Base-by-base conservation (phyloP, 495 filamentous ascomycete genomes). In the Aspergillus indologenus region DNA sequence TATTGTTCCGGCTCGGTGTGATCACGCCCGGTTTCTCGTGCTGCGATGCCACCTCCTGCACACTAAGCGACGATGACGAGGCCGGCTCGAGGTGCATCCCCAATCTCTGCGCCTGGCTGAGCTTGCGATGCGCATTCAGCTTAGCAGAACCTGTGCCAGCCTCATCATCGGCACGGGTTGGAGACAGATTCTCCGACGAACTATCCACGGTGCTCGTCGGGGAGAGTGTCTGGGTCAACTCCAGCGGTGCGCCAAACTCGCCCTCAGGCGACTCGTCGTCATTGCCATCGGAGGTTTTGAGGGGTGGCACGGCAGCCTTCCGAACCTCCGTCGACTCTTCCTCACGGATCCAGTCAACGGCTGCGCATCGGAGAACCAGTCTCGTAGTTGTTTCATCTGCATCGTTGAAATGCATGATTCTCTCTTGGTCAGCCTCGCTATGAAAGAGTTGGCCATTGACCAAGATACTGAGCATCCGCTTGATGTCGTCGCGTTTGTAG, bases 401-500 rank as follows among this genome's bases (percentile, higher is more conserved):
- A 0, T 94, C 92, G 46, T 87, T 88, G 65, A 98, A 98, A 71
- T 98, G 95, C 23, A 80, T 81, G 54, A 85, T 90, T 48, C 68
- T 78, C 51, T 72, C 76, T 17, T 62, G 55, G 23, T 76, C 72
- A 1, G 63, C 49, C 18, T 75, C 71, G 44, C 51, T 64, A 45
- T 69, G 63, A 53, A 70, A 70, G 5, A 77, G 65, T 44, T 76
- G 75, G 8, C 75, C 75, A 0, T 69, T 69, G 7, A 73, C 74
- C 42, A 98, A 80, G 18, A 91, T 79, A 47, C 80, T 81, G 6
- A 98, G 81, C 21, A 96, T 75, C 58, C 82, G 86, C 50, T 86
- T 79, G 21, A 98, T 80, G 61, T 96, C 91, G n/a, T 91, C 84
- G 20, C 85, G 84, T 68, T 98, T 98, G 79, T 98, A 98, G 65